Percentiles rank a stretch among this genome's conserved stretches.
Conservation (phyloP, 2,329 filamentous ascomycete genomes). For the Apiospora phragmitis region DNA sequence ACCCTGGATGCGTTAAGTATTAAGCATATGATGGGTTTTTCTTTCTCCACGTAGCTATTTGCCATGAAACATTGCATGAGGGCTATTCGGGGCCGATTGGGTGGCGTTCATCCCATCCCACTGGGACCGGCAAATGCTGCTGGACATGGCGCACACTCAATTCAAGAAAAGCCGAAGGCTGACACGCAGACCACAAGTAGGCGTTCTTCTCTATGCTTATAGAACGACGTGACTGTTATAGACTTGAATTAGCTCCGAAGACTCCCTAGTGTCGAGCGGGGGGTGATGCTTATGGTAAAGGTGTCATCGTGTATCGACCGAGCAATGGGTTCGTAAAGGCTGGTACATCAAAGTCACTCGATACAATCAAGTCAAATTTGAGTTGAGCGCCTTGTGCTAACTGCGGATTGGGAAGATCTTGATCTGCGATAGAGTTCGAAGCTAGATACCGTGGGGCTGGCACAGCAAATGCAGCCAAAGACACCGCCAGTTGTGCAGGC, state of each 20-base stretch:
- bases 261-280: background rate
- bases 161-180: background rate
- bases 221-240: background rate
- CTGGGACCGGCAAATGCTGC: background rate
- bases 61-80: background rate
- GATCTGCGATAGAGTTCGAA: slow-evolving; percentile 7
- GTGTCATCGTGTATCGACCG: background rate
- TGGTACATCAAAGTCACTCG: background rate
- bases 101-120: slow-evolving; percentile 1
- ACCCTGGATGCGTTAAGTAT: background rate
- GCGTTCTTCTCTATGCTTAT: background rate
- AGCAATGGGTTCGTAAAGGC: background rate
- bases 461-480: background rate
- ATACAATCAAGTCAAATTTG: background rate
- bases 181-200: background rate
- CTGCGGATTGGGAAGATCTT: background rate
- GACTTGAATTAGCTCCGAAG: background rate
- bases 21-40: background rate
- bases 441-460: slow-evolving; percentile 6
- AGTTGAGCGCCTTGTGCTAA: background rate
- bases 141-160: background rate
- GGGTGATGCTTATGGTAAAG: background rate
- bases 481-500: background rate
- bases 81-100: background rate
- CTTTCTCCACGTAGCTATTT: background rate